Evolutionary conservation across 2,329 filamentous ascomycete species (phyloP).

Genomic region (Colletotrichum sansevieriae): DNA sequence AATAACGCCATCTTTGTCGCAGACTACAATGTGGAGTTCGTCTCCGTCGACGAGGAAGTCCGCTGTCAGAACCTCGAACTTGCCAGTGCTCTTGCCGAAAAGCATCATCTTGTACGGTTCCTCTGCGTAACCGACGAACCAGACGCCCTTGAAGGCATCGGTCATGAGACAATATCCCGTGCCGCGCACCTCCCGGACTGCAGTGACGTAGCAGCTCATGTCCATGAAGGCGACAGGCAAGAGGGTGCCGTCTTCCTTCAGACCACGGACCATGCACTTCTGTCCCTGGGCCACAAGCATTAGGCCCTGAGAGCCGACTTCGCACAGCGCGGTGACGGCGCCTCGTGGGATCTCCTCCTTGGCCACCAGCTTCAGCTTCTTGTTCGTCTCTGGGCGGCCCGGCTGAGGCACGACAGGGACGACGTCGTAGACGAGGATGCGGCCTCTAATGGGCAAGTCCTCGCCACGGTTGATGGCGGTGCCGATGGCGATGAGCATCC

Average conservation of each 20-base stretch:
- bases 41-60: constrained; percentile 91
- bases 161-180: constrained; percentile 90
- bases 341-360: constrained; percentile 93
- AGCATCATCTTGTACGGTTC: constrained; percentile 96
- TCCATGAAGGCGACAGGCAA: constrained; percentile 97
- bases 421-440: constrained; percentile 91
- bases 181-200: constrained; percentile 84
- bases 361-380: constrained; percentile 85
- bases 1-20: constrained; percentile 87
- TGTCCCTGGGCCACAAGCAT: constrained; percentile 93
- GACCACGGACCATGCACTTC: constrained; percentile 95
- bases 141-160: constrained; percentile 92
- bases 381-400: constrained; percentile 85
- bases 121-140: constrained; percentile 97
- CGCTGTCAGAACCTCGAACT: constrained; percentile 82
- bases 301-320: constrained; percentile 88
- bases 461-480: constrained; percentile 90
- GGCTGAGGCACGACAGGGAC: constrained; percentile 93
- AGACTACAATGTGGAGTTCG: constrained; percentile 84
- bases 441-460: constrained; percentile 86
- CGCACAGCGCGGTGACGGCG: constrained; percentile 87
- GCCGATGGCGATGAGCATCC: constrained; percentile 85
- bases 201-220: constrained; percentile 92
- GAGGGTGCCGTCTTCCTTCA: constrained; percentile 94
- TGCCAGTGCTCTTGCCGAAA: constrained; percentile 86